Base-by-base conservation (phyloP, 2,329 filamentous ascomycete genomes). In the Arthrobotrys musiformis region DNA sequence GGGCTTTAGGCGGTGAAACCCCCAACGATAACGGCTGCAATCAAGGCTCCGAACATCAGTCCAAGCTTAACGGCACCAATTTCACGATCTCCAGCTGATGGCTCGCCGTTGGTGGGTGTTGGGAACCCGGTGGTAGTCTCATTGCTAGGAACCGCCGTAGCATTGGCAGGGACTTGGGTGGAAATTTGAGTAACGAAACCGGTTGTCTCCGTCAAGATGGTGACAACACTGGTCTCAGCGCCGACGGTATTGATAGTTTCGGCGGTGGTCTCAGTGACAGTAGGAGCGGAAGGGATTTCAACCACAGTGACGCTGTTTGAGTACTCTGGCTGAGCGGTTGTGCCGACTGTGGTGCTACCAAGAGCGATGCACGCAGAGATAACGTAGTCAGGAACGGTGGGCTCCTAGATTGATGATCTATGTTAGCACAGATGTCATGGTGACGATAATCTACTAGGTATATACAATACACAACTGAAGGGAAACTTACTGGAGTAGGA, bases 351-450 rank as follows among this genome's bases (percentile, higher is more conserved):
- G 17, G 33, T 40, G 24, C 67, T 70, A 33, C 67, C 44, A 2
- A 52, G 67, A 6, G 54, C 67, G 19, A 61, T n/a, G 26, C 70
- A 74, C 9, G 70, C 70, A 22, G 61, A 61, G 30, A 74, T 15
- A 28, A 74, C 61, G 11, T 74, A 74, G 61, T 67, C 70, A 22
- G 70, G 70, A 15, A 74, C 33, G 2, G 70, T 60, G 4, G 40
- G 17, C 9, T 40, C 28, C 70, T 74, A 54, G 11, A 60, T 74
- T 40, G n/a, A n/a, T n/a, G n/a, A 30, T 56, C 17, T 22, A 28
- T 37, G 8, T 44, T 19, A 60, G 40, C 6, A 42, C 8, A 37
- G 13, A 33, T 24, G 52, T 4, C 4, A 6, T 8, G 4, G 19
- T 19, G 4, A 19, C 2, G 5, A 35, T 28, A 28, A 19, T 42